Evolutionary conservation across 768 basidiomycete genomes (phyloP).

Genomic region (Collybia nuda): DNA sequence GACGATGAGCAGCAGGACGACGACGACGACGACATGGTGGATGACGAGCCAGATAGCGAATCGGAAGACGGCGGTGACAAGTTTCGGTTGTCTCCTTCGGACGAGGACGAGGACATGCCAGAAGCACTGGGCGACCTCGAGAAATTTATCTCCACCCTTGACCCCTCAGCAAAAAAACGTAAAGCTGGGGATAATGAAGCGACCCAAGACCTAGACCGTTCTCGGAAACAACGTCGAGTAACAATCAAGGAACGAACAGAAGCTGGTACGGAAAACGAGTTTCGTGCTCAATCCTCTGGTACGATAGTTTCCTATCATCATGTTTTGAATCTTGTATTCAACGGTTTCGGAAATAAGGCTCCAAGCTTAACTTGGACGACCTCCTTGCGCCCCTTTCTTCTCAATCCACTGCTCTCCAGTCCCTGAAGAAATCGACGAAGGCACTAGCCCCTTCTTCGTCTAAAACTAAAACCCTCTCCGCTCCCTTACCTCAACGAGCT

Average conservation of each 20-base stretch:
- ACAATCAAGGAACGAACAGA: constrained; percentile 72
- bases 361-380: constrained; percentile 67
- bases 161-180: constrained; percentile 63
- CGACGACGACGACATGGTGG: constrained; percentile 28
- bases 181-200: constrained; percentile 45
- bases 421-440: constrained; percentile 72
- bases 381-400: constrained; percentile 71
- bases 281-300: constrained; percentile 57
- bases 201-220: constrained; percentile 23
- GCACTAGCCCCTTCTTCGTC: constrained; percentile 51
- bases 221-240: constrained; percentile 54
- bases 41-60: constrained; percentile 30
- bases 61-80: constrained; percentile 47
- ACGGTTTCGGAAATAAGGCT: constrained; percentile 31
- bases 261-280: constrained; percentile 81
- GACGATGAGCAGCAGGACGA: constrained; percentile 34
- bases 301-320: constrained; percentile 6
- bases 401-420: constrained; percentile 56
- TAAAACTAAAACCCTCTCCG: constrained; percentile 65
- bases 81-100: constrained; percentile 43
- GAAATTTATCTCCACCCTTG: constrained; percentile 68
- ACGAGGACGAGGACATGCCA: constrained; percentile 48
- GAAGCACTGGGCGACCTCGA: constrained; percentile 71
- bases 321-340: not conserved
- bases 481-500: constrained; percentile 81